These are phyloP conservation scores for Myxozyma mucilagina DNA, from an alignment of 805 yeast species.

Conservation along the genomic window DNA sequence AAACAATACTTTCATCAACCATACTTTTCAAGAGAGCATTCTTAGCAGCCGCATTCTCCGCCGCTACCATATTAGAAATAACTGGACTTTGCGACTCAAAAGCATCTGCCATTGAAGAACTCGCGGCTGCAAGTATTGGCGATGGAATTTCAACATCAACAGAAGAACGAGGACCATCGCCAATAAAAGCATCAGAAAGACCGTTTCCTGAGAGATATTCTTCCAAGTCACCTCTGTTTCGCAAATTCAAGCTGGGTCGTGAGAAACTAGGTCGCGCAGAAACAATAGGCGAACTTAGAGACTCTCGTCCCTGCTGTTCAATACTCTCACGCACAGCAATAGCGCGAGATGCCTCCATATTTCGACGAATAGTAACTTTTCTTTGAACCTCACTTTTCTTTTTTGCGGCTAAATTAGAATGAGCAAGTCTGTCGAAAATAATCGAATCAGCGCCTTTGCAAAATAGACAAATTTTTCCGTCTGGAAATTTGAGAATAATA, in stretches of 20 bases:
- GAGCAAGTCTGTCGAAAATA: conserved; percentile 69
- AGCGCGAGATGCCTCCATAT: conserved; percentile 73
- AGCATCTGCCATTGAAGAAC: conserved; percentile 9
- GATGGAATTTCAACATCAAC: conserved; percentile 22
- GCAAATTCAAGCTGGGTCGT: conserved; percentile 36
- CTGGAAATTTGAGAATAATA: conserved; percentile 74
- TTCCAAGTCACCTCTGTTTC: conserved; percentile 36
- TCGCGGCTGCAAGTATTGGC: conserved; percentile 8
- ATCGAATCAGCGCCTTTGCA: conserved; percentile 97
- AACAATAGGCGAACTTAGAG: not conserved
- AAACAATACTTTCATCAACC: conserved; percentile 56
- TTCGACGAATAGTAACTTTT: conserved; percentile 62
- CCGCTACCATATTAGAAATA: not conserved
- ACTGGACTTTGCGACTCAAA: conserved; percentile 6
- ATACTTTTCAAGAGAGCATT: conserved; percentile 13
- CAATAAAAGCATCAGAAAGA: conserved; percentile 35
- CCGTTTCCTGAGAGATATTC: conserved; percentile 32
- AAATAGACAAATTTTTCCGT: conserved; percentile 68
- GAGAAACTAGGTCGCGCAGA: conserved; percentile 42
- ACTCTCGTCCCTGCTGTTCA: conserved; percentile 33
- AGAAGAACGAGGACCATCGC: conserved; percentile 19
- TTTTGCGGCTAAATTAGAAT: conserved; percentile 57
- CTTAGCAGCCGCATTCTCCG: conserved; percentile 4
- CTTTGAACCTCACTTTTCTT: conserved; percentile 65
- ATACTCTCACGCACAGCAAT: conserved; percentile 53